These are phyloP conservation scores for Rhizodiscina lignyota DNA, from an alignment of 495 filamentous ascomycete genomes.

Conservation along the genomic window DNA sequence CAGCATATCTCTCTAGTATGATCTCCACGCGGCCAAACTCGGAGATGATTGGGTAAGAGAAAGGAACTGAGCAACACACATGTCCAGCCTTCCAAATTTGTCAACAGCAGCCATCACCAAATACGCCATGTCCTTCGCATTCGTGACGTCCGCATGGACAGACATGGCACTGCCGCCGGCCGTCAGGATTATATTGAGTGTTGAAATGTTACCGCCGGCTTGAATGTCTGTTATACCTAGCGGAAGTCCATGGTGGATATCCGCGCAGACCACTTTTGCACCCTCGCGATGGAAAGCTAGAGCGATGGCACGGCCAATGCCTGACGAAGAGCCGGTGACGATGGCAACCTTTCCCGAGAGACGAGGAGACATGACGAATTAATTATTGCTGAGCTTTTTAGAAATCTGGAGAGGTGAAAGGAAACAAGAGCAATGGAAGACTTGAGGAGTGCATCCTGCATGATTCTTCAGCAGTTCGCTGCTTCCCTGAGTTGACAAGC, in stretches of 20 bases:
- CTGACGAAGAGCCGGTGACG: slow-evolving; percentile 18
- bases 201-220: slow-evolving; percentile 8
- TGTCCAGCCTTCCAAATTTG: slow-evolving; percentile 4
- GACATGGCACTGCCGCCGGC: slow-evolving; percentile 27
- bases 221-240: background rate
- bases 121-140: slow-evolving; percentile 10
- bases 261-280: slow-evolving; percentile 14
- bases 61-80: background rate
- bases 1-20: too few species aligned
- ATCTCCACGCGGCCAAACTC: too few species aligned
- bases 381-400: too few species aligned
- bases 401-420: too few species aligned
- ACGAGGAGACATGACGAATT: too few species aligned
- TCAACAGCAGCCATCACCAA: slow-evolving; percentile 9
- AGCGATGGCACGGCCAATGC: slow-evolving; percentile 19
- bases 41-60: background rate
- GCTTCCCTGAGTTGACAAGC: too few species aligned
- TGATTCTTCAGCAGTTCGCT: too few species aligned
- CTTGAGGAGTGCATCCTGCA: too few species aligned
- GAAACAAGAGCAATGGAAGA: too few species aligned
- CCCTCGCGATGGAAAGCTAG: slow-evolving; percentile 17
- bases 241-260: slow-evolving; percentile 13
- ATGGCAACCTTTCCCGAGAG: slow-evolving; percentile 17
- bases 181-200: slow-evolving; percentile 17
- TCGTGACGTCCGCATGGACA: slow-evolving; percentile 28